Conservation (phyloP, 1,284 basidiomycete genomes). For the Cutaneotrichosporon cutaneum region DNA sequence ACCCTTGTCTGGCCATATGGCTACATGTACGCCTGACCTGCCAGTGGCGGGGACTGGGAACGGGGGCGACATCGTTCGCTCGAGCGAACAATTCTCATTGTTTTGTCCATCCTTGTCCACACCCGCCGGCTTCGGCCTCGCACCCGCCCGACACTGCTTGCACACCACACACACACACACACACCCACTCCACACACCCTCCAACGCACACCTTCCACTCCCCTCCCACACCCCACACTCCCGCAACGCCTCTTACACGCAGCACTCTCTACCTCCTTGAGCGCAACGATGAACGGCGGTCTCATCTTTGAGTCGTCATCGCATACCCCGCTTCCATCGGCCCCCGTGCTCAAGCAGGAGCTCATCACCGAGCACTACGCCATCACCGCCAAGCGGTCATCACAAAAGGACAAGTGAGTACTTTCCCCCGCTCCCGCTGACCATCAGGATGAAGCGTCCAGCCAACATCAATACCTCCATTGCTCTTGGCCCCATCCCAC, state of each 20-base stretch:
- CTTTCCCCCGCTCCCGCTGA: conserved; percentile 1
- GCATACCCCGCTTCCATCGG: conserved; percentile 19
- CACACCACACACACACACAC: neutral
- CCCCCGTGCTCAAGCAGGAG: conserved; percentile 28
- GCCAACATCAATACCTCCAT: conserved; percentile 18
- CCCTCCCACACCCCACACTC: neutral
- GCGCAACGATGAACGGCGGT: conserved; percentile 26
- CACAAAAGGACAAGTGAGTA: conserved; percentile 25
- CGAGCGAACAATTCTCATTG: too few species aligned
- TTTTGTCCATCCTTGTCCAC: too few species aligned
- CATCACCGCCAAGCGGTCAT: conserved; percentile 24
- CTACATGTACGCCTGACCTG: too few species aligned
- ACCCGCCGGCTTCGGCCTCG: too few species aligned
- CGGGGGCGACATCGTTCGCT: too few species aligned
- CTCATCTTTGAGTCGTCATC: conserved; percentile 25
- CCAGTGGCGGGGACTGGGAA: too few species aligned
- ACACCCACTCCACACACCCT: neutral
- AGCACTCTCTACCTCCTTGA: neutral
- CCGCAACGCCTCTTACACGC: conserved; percentile 3
- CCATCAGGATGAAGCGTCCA: conserved; percentile 20
- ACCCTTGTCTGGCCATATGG: too few species aligned
- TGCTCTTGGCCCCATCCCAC: conserved; percentile 5
- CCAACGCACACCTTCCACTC: too few species aligned
- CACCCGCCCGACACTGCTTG: too few species aligned
- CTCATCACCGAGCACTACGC: conserved; percentile 31